phyloP scores from a whole-genome alignment of 202 grass and related monocot species.

The Digitaria exilis region DNA sequence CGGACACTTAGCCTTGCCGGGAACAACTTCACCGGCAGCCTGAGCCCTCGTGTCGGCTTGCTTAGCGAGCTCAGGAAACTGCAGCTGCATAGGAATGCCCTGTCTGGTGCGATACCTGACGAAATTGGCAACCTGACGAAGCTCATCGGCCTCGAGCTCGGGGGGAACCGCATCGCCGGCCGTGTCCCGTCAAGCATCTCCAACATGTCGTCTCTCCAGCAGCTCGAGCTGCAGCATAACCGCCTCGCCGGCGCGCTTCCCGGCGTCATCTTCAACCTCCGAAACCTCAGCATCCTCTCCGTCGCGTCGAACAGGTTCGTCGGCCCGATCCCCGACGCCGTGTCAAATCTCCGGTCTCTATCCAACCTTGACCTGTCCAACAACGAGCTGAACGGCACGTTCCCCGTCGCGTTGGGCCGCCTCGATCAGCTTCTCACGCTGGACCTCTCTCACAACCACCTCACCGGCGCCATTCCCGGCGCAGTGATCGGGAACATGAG shows the following conservation, averaged over 20 bases:
- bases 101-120: conserved; percentile 61
- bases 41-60: conserved; percentile 52
- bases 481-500: conserved; percentile 51
- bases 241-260: conserved; percentile 48
- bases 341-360: conserved; percentile 60
- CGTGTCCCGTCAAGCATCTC: conserved; percentile 51
- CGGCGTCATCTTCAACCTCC: conserved; percentile 48
- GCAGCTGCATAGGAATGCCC: conserved; percentile 57
- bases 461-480: conserved; percentile 62
- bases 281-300: conserved; percentile 44
- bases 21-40: conserved; percentile 58
- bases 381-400: conserved; percentile 65
- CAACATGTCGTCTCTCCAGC: conserved; percentile 56
- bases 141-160: conserved; percentile 37
- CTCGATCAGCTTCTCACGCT: conserved; percentile 57
- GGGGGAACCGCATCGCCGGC: conserved; percentile 53
- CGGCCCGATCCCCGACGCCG: conserved; percentile 57
- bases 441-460: conserved; percentile 77
- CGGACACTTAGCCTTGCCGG: conserved; percentile 22
- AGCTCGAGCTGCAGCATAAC: conserved; percentile 55
- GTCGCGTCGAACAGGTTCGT: conserved; percentile 58
- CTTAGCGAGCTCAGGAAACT: conserved; percentile 46
- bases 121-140: conserved; percentile 70
- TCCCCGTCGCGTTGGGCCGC: conserved; percentile 53
- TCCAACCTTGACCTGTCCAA: conserved; percentile 64